phyloP scores from a whole-genome alignment of 768 basidiomycete species.

The Hemileccinum rubropunctum region DNA sequence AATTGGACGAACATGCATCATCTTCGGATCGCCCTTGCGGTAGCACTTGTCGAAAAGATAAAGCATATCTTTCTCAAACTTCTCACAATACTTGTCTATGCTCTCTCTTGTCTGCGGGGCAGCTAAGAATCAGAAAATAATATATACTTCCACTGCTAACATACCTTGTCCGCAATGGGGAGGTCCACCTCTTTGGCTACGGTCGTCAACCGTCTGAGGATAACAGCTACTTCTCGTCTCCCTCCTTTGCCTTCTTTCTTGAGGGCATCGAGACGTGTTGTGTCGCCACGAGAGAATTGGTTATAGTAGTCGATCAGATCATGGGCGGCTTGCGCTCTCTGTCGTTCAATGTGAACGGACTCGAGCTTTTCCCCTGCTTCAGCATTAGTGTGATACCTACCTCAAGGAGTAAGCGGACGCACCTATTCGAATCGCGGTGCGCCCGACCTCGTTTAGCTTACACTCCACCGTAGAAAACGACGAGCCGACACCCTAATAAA shows the following conservation, averaged over 20 bases:
- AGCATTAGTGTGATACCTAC: constrained; percentile 6
- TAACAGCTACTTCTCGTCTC: constrained; percentile 81
- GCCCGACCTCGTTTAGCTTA: constrained; percentile 89
- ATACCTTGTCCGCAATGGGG: constrained; percentile 75
- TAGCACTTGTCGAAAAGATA: constrained; percentile 95
- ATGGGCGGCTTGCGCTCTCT: constrained; percentile 90
- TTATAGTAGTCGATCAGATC: constrained; percentile 94
- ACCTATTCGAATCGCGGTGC: constrained; percentile 94
- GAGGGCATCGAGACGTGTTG: constrained; percentile 66
- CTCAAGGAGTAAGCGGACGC: not conserved
- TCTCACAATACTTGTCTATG: constrained; percentile 97
- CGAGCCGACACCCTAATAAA: constrained; percentile 71
- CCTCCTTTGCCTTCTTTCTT: constrained; percentile 90
- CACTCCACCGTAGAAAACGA: constrained; percentile 89
- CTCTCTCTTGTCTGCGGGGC: constrained; percentile 71
- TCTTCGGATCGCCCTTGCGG: constrained; percentile 94
- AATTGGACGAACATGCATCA: constrained; percentile 84
- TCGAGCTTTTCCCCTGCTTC: constrained; percentile 90
- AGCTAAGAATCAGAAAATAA: not conserved
- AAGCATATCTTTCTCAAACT: constrained; percentile 98
- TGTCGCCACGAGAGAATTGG: constrained; percentile 83
- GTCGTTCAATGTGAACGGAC: constrained; percentile 86
- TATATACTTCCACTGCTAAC: constrained; percentile 2
- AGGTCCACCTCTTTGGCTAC: constrained; percentile 94
- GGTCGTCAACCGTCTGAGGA: constrained; percentile 78